Evolutionary conservation across 169 alveolate species (phyloP), one percentile per base, ranked within the genome.

Genomic region (Ichthyophthirius multifiliis): DNA sequence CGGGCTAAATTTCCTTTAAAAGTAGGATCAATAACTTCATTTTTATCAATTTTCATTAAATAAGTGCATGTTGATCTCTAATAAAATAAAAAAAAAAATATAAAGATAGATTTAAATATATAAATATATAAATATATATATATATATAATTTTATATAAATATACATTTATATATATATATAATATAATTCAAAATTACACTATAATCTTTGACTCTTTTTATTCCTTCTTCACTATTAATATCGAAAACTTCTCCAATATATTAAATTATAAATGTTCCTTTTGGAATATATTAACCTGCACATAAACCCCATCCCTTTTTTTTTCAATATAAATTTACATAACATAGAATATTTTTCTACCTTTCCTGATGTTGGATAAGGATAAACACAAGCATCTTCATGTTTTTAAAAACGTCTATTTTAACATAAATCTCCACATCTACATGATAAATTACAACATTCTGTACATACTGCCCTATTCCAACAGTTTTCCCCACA

Each of bases 11-110:
- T 97, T 34, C 99, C 99, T 90, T 94, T 90, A 48, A 91, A 90
- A 45, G 99, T 97, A 55, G 99, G 98, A 87, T 98, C 99, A 76
- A 98, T 98, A 34, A 97, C 97, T 44, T 95, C 98, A 27, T 93
- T 97, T 43, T 90, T 79, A 23, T 83, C 73, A 1, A 92, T 82
- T 64, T 80, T 74, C 96, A 91, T 91, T 12, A 91, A 75, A 75
- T 91, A 91, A 10, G 96, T 88, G 81, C 92, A 89, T 6, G 89
- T 83, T 9, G 89, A 81, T 83, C 62, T 65, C 85, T 83, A 43
- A 32, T 18, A 47, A 43, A 31, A 1, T 1, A 37, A n/a, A 34
- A 39, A 37, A 10, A 39, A n/a, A n/a, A 31, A 1, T 1, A 37
- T 35, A 34, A 39, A 37, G 13, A 39, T 34, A n/a, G n/a, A n/a